These are phyloP conservation scores for Neoconidiobolus thromboides DNA, from an alignment of 371 early-diverging fungal genomes.

Conservation along the genomic window DNA sequence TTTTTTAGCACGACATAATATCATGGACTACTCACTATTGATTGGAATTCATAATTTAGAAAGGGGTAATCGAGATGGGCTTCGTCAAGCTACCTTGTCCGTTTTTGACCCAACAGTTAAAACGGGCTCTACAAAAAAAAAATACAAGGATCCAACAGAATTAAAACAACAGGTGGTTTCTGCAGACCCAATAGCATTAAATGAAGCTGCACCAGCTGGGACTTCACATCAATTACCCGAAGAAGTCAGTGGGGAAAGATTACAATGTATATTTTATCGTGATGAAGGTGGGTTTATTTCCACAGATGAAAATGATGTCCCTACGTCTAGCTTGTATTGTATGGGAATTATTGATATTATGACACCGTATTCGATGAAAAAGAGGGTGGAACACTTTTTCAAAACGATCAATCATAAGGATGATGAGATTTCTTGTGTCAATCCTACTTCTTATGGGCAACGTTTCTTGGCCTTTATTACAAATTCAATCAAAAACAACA, in stretches of 20 bases:
- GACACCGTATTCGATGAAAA: conserved; percentile 69
- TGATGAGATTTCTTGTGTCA: conserved; percentile 64
- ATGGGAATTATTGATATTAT: conserved; percentile 91
- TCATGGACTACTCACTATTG: conserved; percentile 95
- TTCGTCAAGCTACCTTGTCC: conserved; percentile 70
- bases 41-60: conserved; percentile 72
- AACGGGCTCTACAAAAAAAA: conserved; percentile 19
- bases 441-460: conserved; percentile 61
- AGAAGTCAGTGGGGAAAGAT: conserved; percentile 18
- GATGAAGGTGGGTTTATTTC: conserved; percentile 81
- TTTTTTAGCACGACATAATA: conserved; percentile 36
- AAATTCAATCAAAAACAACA: background rate
- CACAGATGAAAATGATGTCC: conserved; percentile 43
- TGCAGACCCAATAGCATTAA: conserved; percentile 41
- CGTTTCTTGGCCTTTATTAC: conserved; percentile 72
- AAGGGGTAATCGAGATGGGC: conserved; percentile 65
- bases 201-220: conserved; percentile 2
- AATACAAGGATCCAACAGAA: conserved; percentile 15
- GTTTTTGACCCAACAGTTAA: conserved; percentile 47
- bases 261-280: conserved; percentile 59
- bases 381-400: conserved; percentile 67
- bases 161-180: conserved; percentile 41
- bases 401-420: conserved; percentile 63
- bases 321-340: conserved; percentile 58
- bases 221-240: background rate